These are phyloP conservation scores for Diospyros kaki DNA, from an alignment of 148 eudicot genomes.

Conservation along the genomic window DNA sequence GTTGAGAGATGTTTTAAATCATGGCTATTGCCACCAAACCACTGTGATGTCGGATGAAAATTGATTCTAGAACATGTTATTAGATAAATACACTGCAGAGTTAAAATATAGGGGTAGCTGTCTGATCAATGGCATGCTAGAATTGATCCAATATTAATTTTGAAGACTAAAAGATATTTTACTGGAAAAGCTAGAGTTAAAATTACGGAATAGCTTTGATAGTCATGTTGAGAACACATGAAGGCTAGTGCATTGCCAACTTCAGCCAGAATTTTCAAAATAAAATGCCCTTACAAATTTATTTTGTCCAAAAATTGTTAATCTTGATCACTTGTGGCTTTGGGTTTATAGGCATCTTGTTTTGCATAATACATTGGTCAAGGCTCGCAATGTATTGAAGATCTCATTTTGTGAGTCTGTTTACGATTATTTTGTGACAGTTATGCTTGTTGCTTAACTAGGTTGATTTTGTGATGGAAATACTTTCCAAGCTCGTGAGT, in stretches of 20 bases:
- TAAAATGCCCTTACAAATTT: background rate
- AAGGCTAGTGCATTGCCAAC: background rate
- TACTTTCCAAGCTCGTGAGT: conserved; percentile 74
- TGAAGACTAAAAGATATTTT: too few relatives aligned
- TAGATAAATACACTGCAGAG: background rate
- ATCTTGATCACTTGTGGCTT: background rate
- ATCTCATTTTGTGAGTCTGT: background rate
- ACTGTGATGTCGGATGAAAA: background rate
- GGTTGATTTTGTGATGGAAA: conserved; percentile 97
- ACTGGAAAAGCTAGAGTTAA: too few relatives aligned
- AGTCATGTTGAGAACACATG: too few relatives aligned
- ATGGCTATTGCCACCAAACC: background rate
- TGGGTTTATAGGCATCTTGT: background rate
- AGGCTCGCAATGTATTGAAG: background rate
- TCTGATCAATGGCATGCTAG: background rate
- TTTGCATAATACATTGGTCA: background rate
- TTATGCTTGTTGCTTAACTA: conserved; percentile 24
- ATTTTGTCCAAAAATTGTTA: background rate
- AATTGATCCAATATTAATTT: background rate
- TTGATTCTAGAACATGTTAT: background rate
- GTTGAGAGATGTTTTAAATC: background rate
- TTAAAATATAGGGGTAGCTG: background rate
- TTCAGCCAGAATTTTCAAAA: background rate
- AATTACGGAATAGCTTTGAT: background rate
- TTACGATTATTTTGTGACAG: background rate